Evolutionary conservation across 192 early-diverging fungal species (phyloP), one percentile per base, ranked within the genome.

Genomic region (Oehlia diaphana): DNA sequence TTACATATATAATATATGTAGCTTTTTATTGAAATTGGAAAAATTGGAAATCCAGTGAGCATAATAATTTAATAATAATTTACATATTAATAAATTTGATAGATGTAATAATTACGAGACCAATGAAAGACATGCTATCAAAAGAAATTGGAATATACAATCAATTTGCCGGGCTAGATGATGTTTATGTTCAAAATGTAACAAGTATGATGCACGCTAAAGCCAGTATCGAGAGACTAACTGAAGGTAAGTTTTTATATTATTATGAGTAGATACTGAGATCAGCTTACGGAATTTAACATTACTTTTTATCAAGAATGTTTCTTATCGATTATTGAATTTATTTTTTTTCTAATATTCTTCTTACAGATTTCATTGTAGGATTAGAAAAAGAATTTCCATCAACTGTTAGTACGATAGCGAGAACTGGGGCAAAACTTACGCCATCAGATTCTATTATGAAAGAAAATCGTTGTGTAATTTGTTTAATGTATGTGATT

Each of bases 131-230:
- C 65, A 88, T 92, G 82, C 82, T 92, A 0, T 82, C 87, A 44
- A 97, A 97, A 80, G 94, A 97, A 67, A 83, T 97, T 66, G 92
- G 85, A 13, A 84, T 93, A 23, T 95, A 90, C 77, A 93, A 93
- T 72, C 84, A 80, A 44, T 89, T 88, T 73, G 78, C 81, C 14
- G 79, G 81, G 0, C 77, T 92, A 39, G 69, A 78, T 12, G 68
- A 70, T 21, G 80, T 82, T 13, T 82, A 88, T 8, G 86, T 87
- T 53, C 86, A 86, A 4, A 86, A 86, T 3, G 80, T 89, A 9
- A 93, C 89, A 5, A 92, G 93, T 4, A 88, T 83, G 58, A 83
- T 83, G 65, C 86, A 89, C 0, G 62, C 81, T 4, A 88, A 89
- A 63, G 72, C 78, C 14, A 90, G 87, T 35, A 94, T 95, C 64